Evolutionary conservation across 164 flowering plant genomes (phyloP).

Genomic region (Liriodendron chinense): DNA sequence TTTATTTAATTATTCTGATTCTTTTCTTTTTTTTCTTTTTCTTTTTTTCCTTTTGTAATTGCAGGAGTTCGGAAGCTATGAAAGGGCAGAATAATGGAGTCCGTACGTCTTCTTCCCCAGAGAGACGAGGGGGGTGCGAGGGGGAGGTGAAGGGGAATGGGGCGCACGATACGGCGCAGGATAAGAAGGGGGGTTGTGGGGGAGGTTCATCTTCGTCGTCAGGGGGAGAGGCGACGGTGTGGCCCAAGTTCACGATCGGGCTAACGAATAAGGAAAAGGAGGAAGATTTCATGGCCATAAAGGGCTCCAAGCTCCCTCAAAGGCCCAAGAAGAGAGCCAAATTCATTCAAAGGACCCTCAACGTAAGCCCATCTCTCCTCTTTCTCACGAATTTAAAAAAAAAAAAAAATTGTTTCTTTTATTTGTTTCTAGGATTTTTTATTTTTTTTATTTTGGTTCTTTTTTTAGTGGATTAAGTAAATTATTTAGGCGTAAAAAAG

Average conservation of each 20-base stretch:
- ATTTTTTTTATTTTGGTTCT: too few species aligned
- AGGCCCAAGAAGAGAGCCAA: slow-evolving; percentile 93
- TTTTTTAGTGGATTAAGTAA: too few species aligned
- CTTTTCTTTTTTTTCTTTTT: neutral
- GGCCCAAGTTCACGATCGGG: slow-evolving; percentile 83
- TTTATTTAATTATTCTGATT: neutral
- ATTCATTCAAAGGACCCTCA: slow-evolving; percentile 77
- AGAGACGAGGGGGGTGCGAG: slow-evolving; percentile 16
- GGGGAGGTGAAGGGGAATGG: slow-evolving; percentile 18
- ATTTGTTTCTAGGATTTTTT: too few species aligned
- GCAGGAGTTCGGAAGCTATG: slow-evolving; percentile 69
- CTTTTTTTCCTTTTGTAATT: neutral
- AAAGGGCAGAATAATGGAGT: slow-evolving; percentile 60
- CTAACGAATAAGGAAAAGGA: slow-evolving; percentile 90
- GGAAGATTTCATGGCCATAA: slow-evolving; percentile 86
- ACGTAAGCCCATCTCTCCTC: slow-evolving; percentile 46
- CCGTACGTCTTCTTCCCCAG: slow-evolving; percentile 29
- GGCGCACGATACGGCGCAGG: slow-evolving; percentile 57
- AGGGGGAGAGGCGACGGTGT: slow-evolving; percentile 56
- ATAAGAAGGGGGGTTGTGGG: slow-evolving; percentile 38
- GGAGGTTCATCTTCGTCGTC: slow-evolving; percentile 59
- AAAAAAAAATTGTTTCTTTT: too few species aligned
- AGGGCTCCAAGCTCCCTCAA: slow-evolving; percentile 89
- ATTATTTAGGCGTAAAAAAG: too few species aligned
- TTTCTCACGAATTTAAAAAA: neutral